Evolutionary conservation across 805 yeast genomes (phyloP), one percentile per base, ranked within the genome.

Genomic region (Cyberlindnera mycetangii): DNA sequence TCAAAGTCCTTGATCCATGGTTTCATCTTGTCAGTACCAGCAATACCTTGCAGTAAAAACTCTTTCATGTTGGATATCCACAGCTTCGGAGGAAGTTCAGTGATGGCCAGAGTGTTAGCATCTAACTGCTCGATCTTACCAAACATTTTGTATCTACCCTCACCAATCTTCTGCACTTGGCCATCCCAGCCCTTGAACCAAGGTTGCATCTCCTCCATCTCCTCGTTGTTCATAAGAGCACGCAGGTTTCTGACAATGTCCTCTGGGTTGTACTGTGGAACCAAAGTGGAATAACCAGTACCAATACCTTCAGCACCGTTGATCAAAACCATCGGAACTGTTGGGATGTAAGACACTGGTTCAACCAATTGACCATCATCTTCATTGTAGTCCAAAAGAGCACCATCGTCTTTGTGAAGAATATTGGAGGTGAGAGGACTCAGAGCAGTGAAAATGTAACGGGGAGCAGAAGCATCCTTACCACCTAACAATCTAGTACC

Each of bases 291-390:
- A 97, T 98, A 93, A 53, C 99, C 99, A 37, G 99, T 90, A 50
- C 99, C 99, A 64, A 93, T 93, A 70, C 99, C 99, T 66, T 93
- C 99, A 8, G 92, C 76, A 46, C 99, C 99, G 60, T 93, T 93
- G 5, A 93, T 96, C 49, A 93, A 72, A n/a, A 93, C 62, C 88
- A 89, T 87, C 9, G 99, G 99, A 32, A 93, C 55, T n/a, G 93
- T 81, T 1, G 99, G 99, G 32, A 88, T 71, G 64, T 89, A 93
- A 89, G 95, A 89, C 56, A 87, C 89, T 0, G 99, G 99, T 63
- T 93, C 99, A 16, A 92, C 95, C 0, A 92, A 81, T 51, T 79
- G 83, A 56, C 89, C 98, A 68, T 93, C 99, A 62, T 90, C 99
- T 60, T 88, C 89, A 46, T 89, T 70, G 63, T 92, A 92, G 0